These are phyloP conservation scores for Dicorynia guianensis DNA, from an alignment of 306 rosid species.

Conservation along the genomic window DNA sequence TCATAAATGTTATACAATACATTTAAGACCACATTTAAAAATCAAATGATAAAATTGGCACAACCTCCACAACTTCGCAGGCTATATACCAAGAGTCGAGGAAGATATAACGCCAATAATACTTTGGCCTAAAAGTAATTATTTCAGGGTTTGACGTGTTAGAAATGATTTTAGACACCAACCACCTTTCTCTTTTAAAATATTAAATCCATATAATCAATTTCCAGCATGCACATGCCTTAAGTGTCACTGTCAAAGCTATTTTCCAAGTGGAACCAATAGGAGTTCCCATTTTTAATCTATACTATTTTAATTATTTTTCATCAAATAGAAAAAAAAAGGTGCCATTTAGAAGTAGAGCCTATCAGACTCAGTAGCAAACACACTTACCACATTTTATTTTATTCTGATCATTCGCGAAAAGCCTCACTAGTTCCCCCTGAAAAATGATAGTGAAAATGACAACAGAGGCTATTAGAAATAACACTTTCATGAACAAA, in stretches of 20 bases:
- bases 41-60: too few species aligned
- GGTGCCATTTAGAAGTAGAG: background rate
- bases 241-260: background rate
- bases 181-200: too few species aligned
- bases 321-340: background rate
- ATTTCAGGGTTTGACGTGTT: too few species aligned
- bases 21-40: too few species aligned
- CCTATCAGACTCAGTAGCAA: slow-evolving; percentile 32
- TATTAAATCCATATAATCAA: too few species aligned
- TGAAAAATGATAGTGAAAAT: slow-evolving; percentile 51
- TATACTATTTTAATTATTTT: background rate
- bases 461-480: slow-evolving; percentile 20
- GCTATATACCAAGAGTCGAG: too few species aligned
- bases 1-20: too few species aligned
- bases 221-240: too few species aligned
- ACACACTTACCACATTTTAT: slow-evolving; percentile 83
- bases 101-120: too few species aligned
- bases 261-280: background rate
- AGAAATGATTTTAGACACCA: too few species aligned
- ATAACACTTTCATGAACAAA: slow-evolving; percentile 12
- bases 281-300: background rate
- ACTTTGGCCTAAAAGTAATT: too few species aligned
- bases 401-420: slow-evolving; percentile 93
- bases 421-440: slow-evolving; percentile 92
- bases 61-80: too few species aligned